phyloP scores from a whole-genome alignment of 176 grass and related monocot genomes.

The Hsuehochloa calcarea region DNA sequence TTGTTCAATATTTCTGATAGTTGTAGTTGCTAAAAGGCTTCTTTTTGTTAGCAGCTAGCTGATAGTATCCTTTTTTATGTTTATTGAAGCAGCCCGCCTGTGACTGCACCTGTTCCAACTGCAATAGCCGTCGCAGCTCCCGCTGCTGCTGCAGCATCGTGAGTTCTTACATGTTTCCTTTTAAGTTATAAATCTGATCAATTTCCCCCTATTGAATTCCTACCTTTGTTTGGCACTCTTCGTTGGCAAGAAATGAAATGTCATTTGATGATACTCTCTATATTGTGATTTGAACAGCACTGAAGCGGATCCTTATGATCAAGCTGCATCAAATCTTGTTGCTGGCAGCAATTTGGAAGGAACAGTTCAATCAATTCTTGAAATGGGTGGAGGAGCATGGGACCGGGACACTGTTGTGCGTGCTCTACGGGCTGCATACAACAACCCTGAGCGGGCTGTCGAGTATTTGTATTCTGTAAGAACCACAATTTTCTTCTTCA shows the following conservation, averaged over 20 bases:
- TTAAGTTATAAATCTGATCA: not conserved
- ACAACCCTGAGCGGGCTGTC: conserved; percentile 67
- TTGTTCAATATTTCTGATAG: not conserved
- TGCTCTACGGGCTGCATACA: conserved; percentile 60
- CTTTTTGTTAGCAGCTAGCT: not conserved
- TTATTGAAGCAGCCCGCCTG: conserved; percentile 24
- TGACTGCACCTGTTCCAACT: conserved; percentile 31
- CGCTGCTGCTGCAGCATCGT: conserved; percentile 24
- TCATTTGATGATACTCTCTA: not conserved
- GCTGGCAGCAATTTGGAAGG: conserved; percentile 44
- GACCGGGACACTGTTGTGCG: conserved; percentile 49
- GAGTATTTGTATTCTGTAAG: conserved; percentile 67
- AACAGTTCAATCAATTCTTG: conserved; percentile 55
- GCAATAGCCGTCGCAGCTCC: conserved; percentile 14
- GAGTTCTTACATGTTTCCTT: conserved; percentile 14
- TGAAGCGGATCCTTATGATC: conserved; percentile 42
- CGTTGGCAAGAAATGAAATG: not conserved
- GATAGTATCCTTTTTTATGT: not conserved
- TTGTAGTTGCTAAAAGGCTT: not conserved
- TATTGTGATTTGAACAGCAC: conserved; percentile 27
- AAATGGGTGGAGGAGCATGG: conserved; percentile 66
- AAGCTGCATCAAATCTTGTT: conserved; percentile 59
- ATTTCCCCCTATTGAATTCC: not conserved
- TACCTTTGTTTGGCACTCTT: not conserved
- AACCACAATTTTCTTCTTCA: not conserved